Evolutionary conservation across 2,329 filamentous ascomycete species (phyloP).

Genomic region (Beauveria varroae): DNA sequence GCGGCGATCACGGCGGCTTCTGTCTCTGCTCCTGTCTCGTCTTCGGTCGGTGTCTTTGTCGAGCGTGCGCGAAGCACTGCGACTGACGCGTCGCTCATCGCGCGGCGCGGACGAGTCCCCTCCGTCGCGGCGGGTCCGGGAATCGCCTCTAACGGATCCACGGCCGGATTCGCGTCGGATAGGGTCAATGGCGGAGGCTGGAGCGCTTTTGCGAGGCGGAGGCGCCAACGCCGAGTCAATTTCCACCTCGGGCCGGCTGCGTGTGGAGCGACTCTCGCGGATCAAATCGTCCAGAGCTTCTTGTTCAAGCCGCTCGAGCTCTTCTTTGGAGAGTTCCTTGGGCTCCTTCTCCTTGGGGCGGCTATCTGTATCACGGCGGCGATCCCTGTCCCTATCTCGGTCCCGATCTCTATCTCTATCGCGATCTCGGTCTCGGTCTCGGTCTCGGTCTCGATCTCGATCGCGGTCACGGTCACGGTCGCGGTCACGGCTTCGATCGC

Average conservation of each 20-base stretch:
- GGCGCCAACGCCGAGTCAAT: slow-evolving; percentile 49
- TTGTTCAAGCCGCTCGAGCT: slow-evolving; percentile 49
- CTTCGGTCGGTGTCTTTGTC: slow-evolving; percentile 31
- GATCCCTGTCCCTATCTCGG: slow-evolving; percentile 24
- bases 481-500: slow-evolving; percentile 20
- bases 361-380: slow-evolving; percentile 26
- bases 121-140: slow-evolving; percentile 22
- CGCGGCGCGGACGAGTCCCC: slow-evolving; percentile 18
- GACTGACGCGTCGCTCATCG: slow-evolving; percentile 25
- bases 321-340: slow-evolving; percentile 50
- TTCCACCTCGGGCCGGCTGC: slow-evolving; percentile 47
- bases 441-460: slow-evolving; percentile 26
- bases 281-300: slow-evolving; percentile 51
- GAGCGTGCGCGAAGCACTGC: slow-evolving; percentile 33
- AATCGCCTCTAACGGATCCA: slow-evolving; percentile 29
- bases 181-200: slow-evolving; percentile 52
- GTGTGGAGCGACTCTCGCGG: slow-evolving; percentile 46
- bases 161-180: slow-evolving; percentile 41
- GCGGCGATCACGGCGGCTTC: slow-evolving; percentile 28
- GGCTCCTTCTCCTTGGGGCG: slow-evolving; percentile 28
- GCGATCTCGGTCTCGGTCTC: slow-evolving; percentile 24
- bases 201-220: slow-evolving; percentile 43
- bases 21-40: slow-evolving; percentile 19
- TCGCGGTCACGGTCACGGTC: slow-evolving; percentile 28
- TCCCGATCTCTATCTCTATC: slow-evolving; percentile 22